Conservation (phyloP, 2,329 filamentous ascomycete species). For the Balansia obtecta region DNA sequence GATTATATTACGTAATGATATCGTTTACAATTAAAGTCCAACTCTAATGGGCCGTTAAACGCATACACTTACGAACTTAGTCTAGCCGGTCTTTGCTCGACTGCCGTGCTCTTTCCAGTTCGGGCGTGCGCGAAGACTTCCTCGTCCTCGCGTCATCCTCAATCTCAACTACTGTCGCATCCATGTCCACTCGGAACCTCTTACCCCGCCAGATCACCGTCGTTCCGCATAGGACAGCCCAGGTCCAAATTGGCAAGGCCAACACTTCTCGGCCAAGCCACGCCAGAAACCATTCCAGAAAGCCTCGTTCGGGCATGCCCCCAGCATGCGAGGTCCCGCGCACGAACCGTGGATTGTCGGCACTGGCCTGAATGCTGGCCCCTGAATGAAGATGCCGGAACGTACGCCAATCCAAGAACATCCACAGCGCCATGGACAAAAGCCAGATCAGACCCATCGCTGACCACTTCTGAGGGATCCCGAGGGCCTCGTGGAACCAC, state of each 20-base stretch:
- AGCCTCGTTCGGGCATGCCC: constrained; percentile 37
- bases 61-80: constrained; percentile 4
- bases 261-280: constrained; percentile 79
- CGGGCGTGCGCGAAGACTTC: constrained; percentile 9
- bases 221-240: constrained; percentile 79
- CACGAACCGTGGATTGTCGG: constrained; percentile 65
- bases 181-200: constrained; percentile 66
- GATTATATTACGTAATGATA: neutral
- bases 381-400: constrained; percentile 66
- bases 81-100: constrained; percentile 16
- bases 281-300: constrained; percentile 61
- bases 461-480: constrained; percentile 52
- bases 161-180: constrained; percentile 60
- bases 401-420: constrained; percentile 58
- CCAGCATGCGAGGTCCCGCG: constrained; percentile 26
- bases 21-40: neutral
- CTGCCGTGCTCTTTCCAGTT: constrained; percentile 11
- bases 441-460: constrained; percentile 56
- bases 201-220: constrained; percentile 81
- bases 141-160: neutral
- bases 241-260: constrained; percentile 80
- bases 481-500: constrained; percentile 39
- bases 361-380: constrained; percentile 56
- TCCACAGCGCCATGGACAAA: constrained; percentile 56
- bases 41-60: neutral